phyloP scores from a whole-genome alignment of 345 rosid genomes.

The Geranium rotundifolium region DNA sequence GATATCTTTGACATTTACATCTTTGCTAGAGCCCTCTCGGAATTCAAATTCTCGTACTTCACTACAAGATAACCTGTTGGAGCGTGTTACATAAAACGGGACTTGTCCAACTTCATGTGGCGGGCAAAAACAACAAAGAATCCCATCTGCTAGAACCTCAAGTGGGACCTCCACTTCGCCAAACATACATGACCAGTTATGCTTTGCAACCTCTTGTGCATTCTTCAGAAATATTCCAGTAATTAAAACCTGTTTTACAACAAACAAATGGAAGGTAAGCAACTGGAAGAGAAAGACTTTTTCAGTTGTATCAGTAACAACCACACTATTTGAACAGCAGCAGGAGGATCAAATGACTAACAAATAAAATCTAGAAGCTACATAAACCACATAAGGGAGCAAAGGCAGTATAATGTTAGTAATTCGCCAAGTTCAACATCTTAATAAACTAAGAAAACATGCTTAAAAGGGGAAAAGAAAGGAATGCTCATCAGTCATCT shows the following conservation, averaged over 20 bases:
- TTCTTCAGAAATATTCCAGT: conserved; percentile 55
- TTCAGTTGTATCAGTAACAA: neutral
- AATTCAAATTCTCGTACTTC: conserved; percentile 89
- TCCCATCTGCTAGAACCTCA: conserved; percentile 55
- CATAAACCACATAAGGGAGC: neutral
- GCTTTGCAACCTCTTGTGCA: conserved; percentile 42
- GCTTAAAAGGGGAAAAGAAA: neutral
- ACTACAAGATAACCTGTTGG: conserved; percentile 87
- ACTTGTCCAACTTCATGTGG: conserved; percentile 55
- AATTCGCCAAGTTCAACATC: neutral
- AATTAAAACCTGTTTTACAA: conserved; percentile 47
- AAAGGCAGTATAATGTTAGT: neutral
- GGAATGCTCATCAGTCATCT: no score
- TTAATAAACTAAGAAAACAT: neutral
- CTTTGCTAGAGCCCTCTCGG: conserved; percentile 37
- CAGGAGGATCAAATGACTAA: neutral
- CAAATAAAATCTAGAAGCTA: neutral
- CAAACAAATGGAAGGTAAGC: neutral
- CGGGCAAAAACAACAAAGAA: conserved; percentile 70
- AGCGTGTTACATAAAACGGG: conserved; percentile 84
- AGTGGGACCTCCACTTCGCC: conserved; percentile 95
- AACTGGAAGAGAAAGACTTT: neutral
- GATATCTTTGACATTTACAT: conserved; percentile 26
- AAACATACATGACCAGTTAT: conserved; percentile 92
- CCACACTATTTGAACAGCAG: neutral